Conservation (phyloP, 352 stramenopile species). For the Thraustochytrium sp. region DNA sequence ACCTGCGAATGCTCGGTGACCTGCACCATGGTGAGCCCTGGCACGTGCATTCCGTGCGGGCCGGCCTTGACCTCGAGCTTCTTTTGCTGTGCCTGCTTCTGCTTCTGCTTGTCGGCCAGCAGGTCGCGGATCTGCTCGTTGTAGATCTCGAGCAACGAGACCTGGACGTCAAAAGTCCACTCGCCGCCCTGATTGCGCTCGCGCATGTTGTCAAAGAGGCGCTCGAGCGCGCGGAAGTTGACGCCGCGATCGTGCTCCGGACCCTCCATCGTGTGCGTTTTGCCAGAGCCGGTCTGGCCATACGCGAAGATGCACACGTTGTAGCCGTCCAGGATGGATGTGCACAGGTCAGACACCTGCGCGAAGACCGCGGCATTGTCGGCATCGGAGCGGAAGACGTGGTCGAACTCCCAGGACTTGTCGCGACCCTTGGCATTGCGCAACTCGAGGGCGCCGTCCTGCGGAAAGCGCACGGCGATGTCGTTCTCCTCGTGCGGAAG, state of each 20-base stretch:
- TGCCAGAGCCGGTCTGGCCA: constrained; percentile 67
- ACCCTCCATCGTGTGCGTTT: constrained; percentile 51
- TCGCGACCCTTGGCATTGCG: constrained; percentile 48
- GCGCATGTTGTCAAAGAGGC: constrained; percentile 61
- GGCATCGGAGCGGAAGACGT: constrained; percentile 54
- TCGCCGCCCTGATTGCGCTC: constrained; percentile 53
- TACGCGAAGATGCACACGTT: constrained; percentile 92
- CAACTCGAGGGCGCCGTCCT: constrained; percentile 21
- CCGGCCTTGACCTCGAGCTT: constrained; percentile 40
- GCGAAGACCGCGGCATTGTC: constrained; percentile 79
- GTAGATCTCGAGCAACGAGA: constrained; percentile 94
- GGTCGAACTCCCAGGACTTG: constrained; percentile 60
- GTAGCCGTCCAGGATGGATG: constrained; percentile 74
- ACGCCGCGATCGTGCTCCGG: constrained; percentile 52
- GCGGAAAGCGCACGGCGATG: constrained; percentile 38
- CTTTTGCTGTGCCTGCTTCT: constrained; percentile 45
- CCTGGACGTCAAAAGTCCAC: constrained; percentile 53
- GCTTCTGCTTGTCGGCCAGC: constrained; percentile 55
- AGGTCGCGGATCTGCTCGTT: constrained; percentile 92
- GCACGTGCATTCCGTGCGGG: constrained; percentile 34
- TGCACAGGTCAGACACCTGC: constrained; percentile 80
- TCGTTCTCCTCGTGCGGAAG: constrained; percentile 27
- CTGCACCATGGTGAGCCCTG: not conserved
- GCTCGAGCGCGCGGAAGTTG: constrained; percentile 55
- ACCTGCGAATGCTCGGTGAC: constrained; percentile 38